phyloP scores from a whole-genome alignment of 2,329 filamentous ascomycete genomes.

The Pyrenophora tritici-repentis region DNA sequence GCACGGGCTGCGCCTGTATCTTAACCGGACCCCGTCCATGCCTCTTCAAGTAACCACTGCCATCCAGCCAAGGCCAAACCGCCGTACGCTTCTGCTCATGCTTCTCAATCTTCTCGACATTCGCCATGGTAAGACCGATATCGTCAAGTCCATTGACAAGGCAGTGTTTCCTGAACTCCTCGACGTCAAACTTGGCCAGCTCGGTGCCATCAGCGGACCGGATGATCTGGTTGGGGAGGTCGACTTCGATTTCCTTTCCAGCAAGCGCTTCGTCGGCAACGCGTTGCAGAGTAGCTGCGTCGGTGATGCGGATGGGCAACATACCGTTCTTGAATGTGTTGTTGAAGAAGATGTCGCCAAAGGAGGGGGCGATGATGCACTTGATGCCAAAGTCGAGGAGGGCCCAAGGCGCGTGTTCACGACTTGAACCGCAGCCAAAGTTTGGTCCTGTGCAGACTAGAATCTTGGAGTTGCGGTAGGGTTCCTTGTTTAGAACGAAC shows the following conservation, averaged over 20 bases:
- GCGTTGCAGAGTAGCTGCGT: slow-evolving; percentile 67
- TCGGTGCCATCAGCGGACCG: slow-evolving; percentile 74
- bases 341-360: slow-evolving; percentile 96
- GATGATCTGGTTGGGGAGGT: slow-evolving; percentile 83
- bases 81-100: slow-evolving; percentile 79
- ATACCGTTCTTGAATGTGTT: slow-evolving; percentile 99
- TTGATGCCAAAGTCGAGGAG: slow-evolving; percentile 95
- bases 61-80: slow-evolving; percentile 90
- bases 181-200: slow-evolving; percentile 82
- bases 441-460: slow-evolving; percentile 90
- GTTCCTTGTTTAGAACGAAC: slow-evolving; percentile 89
- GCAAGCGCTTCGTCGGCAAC: slow-evolving; percentile 79
- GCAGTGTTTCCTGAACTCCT: slow-evolving; percentile 94
- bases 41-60: slow-evolving; percentile 74
- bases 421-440: slow-evolving; percentile 90
- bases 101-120: slow-evolving; percentile 82
- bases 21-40: slow-evolving; percentile 63
- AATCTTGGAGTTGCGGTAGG: slow-evolving; percentile 83
- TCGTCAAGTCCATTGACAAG: slow-evolving; percentile 92
- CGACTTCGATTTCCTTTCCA: slow-evolving; percentile 84
- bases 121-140: slow-evolving; percentile 91
- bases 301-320: slow-evolving; percentile 79
- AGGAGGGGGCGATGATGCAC: slow-evolving; percentile 87
- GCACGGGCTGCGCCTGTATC: slow-evolving; percentile 71
- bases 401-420: slow-evolving; percentile 97